Evolutionary conservation across 768 basidiomycete species (phyloP).

Genomic region (Suillus paluster): DNA sequence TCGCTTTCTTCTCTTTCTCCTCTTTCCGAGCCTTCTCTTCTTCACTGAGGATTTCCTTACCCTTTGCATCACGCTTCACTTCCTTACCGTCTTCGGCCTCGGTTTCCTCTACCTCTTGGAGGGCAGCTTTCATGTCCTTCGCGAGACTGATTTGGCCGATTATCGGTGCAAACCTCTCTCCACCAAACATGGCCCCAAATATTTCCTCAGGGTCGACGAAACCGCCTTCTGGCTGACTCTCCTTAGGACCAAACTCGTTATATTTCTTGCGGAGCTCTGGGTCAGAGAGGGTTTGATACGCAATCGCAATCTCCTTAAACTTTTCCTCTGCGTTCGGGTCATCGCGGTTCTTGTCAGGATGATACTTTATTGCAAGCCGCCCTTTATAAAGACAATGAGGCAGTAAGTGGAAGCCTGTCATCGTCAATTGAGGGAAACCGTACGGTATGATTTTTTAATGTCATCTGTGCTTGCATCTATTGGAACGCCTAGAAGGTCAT

Average conservation of each 20-base stretch:
- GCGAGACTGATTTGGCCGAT: constrained; percentile 90
- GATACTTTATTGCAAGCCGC: constrained; percentile 86
- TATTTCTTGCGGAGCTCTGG: constrained; percentile 78
- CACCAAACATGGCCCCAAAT: constrained; percentile 86
- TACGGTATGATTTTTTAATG: constrained; percentile 91
- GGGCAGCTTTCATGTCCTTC: constrained; percentile 88
- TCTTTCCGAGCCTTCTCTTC: constrained; percentile 80
- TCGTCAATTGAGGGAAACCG: constrained; percentile 25
- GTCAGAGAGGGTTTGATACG: constrained; percentile 87
- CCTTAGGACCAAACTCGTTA: constrained; percentile 89
- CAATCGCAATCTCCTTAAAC: constrained; percentile 92
- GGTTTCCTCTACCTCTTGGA: constrained; percentile 84
- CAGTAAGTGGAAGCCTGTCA: not conserved
- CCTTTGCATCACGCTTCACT: constrained; percentile 55
- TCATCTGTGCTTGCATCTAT: constrained; percentile 81
- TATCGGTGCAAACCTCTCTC: constrained; percentile 83
- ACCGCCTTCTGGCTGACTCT: constrained; percentile 80
- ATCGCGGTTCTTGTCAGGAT: constrained; percentile 91
- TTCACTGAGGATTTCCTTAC: constrained; percentile 56
- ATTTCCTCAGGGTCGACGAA: constrained; percentile 87
- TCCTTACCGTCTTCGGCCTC: constrained; percentile 49
- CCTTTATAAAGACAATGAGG: constrained; percentile 44
- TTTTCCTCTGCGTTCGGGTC: constrained; percentile 84
- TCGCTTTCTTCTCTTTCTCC: constrained; percentile 66
- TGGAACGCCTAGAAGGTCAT: constrained; percentile 80